Base-by-base conservation (phyloP, 208 protist genomes). In the Balamuthia mandrillaris region DNA sequence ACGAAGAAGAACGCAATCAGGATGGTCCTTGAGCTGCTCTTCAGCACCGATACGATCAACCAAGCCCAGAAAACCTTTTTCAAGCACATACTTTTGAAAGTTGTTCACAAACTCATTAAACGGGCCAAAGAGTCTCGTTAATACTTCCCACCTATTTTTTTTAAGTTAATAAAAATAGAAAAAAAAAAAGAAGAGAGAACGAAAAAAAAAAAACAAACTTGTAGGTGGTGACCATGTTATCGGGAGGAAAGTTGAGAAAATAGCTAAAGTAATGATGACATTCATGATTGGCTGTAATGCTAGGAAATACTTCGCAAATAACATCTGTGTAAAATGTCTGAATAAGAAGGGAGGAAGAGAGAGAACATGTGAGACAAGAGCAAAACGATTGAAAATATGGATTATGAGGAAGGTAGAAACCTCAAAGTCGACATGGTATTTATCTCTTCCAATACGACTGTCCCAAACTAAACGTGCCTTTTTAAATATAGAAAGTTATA, bases 141-240 rank as follows among this genome's bases (percentile, higher is more conserved):
- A 44, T 44, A 75, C 65, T 51, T 75, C 65, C 65, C 65, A 75
- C 24, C 65, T 75, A 44, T 6, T 9, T 12, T 0, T 65, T 27
- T 33, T 16, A 39, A 35, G n/a, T 60, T n/a, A 29, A 3, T 6
- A 65, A 35, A 65, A 1, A 7, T 33, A 9, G 0, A 65, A 37
- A 5, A 44, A n/a, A 39, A 1, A 29, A 51, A 35, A 18, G 35
- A 0, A 4, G 0, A 3, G 27, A 33, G 24, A 72, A 6, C 6
- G 24, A 14, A 37, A 14, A 12, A 9, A 10, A 7, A 29, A 41
- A 3, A n/a, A 33, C 35, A 44, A 21, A 75, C 65, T 75, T 75
- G 65, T 75, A 75, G 65, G 65, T 75, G 39, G 65, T 75, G 39
- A 75, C 65, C 65, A 75, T 75, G 39, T 75, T 75, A 31, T 75